phyloP scores from a whole-genome alignment of 2,329 filamentous ascomycete species.

The Alternaria atra region DNA sequence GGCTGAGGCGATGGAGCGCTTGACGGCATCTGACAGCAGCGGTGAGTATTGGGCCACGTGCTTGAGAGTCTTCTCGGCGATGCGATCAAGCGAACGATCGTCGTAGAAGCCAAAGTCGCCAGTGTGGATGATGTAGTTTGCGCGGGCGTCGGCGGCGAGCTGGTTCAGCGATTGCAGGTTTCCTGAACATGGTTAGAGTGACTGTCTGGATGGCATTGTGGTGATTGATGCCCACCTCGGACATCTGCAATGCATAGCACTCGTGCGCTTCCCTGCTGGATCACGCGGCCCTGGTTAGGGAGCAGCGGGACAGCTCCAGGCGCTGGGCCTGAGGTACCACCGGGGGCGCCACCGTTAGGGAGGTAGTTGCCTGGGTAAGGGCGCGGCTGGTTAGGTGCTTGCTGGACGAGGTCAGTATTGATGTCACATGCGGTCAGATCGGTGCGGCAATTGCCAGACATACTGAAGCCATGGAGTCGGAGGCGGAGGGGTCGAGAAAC shows the following conservation, averaged over 20 bases:
- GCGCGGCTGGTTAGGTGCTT: constrained; percentile 61
- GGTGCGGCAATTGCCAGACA: constrained; percentile 21
- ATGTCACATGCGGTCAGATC: constrained; percentile 16
- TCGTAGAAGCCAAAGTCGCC: constrained; percentile 99
- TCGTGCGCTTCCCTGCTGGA: constrained; percentile 59
- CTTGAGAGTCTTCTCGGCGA: constrained; percentile 98
- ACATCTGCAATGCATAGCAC: constrained; percentile 64
- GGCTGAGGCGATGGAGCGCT: constrained; percentile 71
- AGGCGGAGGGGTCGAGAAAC: constrained; percentile 33
- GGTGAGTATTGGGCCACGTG: constrained; percentile 99
- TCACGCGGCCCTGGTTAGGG: constrained; percentile 62
- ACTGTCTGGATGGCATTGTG: accelerated
- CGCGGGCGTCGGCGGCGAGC: constrained; percentile 90
- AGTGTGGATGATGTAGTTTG: constrained; percentile 98
- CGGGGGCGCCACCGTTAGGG: constrained; percentile 56
- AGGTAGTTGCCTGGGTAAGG: constrained; percentile 59
- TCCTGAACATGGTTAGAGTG: constrained; percentile 66
- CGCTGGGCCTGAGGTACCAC: constrained; percentile 53
- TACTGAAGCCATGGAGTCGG: constrained; percentile 49
- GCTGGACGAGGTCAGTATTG: constrained; percentile 48
- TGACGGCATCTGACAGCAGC: constrained; percentile 80
- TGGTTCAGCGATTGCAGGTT: constrained; percentile 96
- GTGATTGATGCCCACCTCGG: constrained; percentile 52
- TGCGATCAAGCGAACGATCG: constrained; percentile 91
- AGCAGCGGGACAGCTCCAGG: constrained; percentile 59